Percentiles rank a stretch among this genome's conserved stretches.
phyloP scores from a whole-genome alignment of 495 filamentous ascomycete species.

The Collariella sp. region DNA sequence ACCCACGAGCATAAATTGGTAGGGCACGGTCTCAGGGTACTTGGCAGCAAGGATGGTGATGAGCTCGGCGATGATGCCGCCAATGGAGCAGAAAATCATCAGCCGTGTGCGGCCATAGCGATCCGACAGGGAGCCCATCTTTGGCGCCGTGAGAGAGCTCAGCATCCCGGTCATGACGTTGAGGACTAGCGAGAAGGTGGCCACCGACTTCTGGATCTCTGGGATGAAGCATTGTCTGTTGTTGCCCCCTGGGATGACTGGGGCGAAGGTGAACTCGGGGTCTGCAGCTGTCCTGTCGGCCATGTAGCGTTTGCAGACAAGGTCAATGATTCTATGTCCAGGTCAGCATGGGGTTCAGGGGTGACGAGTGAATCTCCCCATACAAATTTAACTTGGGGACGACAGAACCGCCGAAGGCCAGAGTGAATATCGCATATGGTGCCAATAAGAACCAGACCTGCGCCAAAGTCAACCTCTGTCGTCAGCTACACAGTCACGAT shows the following conservation, averaged over 20 bases:
- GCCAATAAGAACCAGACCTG: slow-evolving; percentile 81
- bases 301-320: slow-evolving; percentile 76
- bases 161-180: slow-evolving; percentile 63
- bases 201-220: slow-evolving; percentile 63
- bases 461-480: neutral
- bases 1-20: slow-evolving; percentile 67
- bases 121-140: slow-evolving; percentile 78
- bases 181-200: slow-evolving; percentile 67
- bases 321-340: slow-evolving; percentile 49
- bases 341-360: slow-evolving; percentile 1
- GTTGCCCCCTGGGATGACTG: slow-evolving; percentile 55
- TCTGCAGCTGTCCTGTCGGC: slow-evolving; percentile 48
- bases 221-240: slow-evolving; percentile 62
- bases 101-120: slow-evolving; percentile 70
- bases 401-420: slow-evolving; percentile 74
- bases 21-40: slow-evolving; percentile 59
- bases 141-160: slow-evolving; percentile 67
- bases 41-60: slow-evolving; percentile 68
- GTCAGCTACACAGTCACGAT: neutral
- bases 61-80: slow-evolving; percentile 59
- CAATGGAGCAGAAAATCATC: slow-evolving; percentile 57
- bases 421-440: slow-evolving; percentile 64
- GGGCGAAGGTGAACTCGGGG: slow-evolving; percentile 51
- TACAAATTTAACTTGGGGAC: slow-evolving; percentile 71
- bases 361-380: slow-evolving; percentile 1